phyloP scores from a whole-genome alignment of 2,329 filamentous ascomycete genomes.

The Beauveria brongniartii region DNA sequence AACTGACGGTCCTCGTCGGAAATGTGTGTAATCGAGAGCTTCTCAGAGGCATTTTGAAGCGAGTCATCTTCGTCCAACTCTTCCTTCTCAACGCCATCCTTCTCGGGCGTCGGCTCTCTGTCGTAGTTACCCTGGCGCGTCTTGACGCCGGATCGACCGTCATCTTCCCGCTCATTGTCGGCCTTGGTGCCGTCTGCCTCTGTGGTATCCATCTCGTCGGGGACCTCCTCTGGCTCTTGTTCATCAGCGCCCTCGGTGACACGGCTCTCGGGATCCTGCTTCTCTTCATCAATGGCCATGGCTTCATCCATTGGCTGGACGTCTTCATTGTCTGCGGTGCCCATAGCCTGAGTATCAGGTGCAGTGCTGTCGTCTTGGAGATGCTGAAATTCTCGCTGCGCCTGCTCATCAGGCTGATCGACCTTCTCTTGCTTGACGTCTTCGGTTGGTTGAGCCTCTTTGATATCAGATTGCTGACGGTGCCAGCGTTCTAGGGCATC shows the following conservation, averaged over 20 bases:
- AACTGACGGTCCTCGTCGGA: constrained; percentile 35
- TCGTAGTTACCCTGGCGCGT: constrained; percentile 52
- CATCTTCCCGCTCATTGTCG: constrained; percentile 40
- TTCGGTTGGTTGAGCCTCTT: constrained; percentile 42
- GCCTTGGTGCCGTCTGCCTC: constrained; percentile 26
- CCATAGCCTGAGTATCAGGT: constrained; percentile 85
- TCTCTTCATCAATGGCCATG: constrained; percentile 73
- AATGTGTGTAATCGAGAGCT: constrained; percentile 68
- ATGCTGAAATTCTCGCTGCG: constrained; percentile 85
- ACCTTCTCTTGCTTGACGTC: constrained; percentile 36
- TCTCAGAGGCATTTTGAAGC: constrained; percentile 47
- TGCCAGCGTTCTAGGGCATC: constrained; percentile 93
- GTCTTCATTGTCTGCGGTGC: constrained; percentile 80
- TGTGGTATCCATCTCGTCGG: constrained; percentile 36
- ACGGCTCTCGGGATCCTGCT: constrained; percentile 40
- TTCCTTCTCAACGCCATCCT: constrained; percentile 37
- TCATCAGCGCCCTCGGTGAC: constrained; percentile 44
- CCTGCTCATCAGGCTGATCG: constrained; percentile 57
- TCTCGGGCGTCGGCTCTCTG: constrained; percentile 36
- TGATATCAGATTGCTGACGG: constrained; percentile 76
- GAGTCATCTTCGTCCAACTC: constrained; percentile 34
- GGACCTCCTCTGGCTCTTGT: constrained; percentile 35
- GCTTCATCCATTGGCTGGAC: constrained; percentile 77
- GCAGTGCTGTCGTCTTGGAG: constrained; percentile 73
- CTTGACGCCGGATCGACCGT: constrained; percentile 51